Percentiles rank a stretch among this genome's conserved stretches.
phyloP scores from a whole-genome alignment of 345 rosid genomes.

The Clausena lansium region DNA sequence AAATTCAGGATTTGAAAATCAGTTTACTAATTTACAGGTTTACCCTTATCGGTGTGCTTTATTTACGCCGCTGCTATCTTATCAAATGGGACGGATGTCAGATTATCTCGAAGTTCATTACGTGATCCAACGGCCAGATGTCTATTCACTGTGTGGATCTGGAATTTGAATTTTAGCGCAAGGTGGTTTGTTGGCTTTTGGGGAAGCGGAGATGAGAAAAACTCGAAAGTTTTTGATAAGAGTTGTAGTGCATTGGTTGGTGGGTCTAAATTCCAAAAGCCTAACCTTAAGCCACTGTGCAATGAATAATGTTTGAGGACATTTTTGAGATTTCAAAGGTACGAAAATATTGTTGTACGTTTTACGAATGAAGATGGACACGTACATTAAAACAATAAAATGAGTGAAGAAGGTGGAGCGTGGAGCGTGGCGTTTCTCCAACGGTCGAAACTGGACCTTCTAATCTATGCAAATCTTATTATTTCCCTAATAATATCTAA shows the following conservation, averaged over 20 bases:
- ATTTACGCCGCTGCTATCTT: background rate
- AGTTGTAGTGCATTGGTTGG: background rate
- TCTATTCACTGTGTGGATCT: background rate
- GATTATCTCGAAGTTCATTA: background rate
- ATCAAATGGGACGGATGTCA: background rate
- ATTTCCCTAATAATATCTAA: too few relatives aligned
- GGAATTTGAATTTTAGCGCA: background rate
- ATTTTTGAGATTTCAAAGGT: background rate
- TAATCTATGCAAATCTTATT: background rate
- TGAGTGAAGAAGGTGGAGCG: background rate
- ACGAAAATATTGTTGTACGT: background rate
- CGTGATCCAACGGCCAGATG: background rate
- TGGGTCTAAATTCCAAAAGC: background rate
- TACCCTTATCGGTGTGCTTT: background rate
- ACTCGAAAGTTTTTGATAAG: background rate
- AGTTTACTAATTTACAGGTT: background rate
- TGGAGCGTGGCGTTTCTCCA: conserved; percentile 1
- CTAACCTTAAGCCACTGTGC: background rate
- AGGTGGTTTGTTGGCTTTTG: background rate
- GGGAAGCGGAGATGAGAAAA: background rate
- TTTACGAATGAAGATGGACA: background rate
- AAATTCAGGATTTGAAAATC: background rate
- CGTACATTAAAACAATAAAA: background rate
- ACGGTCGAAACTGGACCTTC: conserved; percentile 23
- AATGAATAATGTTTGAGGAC: background rate